These are phyloP conservation scores for Acrocalymma vagum DNA, from an alignment of 2,329 filamentous ascomycete species.

Conservation along the genomic window DNA sequence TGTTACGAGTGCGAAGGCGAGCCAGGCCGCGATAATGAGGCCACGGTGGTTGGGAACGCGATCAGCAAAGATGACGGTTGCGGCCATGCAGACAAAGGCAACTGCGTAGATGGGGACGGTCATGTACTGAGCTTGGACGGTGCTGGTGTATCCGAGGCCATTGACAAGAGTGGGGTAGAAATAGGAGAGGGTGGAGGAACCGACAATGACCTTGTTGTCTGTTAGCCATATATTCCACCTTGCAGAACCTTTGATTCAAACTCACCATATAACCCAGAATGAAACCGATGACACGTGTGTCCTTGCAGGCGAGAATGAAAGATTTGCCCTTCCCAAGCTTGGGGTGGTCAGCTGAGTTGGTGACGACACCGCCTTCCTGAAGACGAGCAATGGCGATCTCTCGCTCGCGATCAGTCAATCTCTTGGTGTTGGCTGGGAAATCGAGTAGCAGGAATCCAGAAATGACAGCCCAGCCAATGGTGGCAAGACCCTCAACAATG, in stretches of 20 bases:
- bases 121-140: constrained; percentile 60
- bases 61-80: constrained; percentile 60
- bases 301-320: constrained; percentile 49
- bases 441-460: constrained; percentile 59
- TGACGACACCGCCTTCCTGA: constrained; percentile 52
- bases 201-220: constrained; percentile 48
- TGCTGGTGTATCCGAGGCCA: constrained; percentile 58
- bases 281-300: constrained; percentile 59
- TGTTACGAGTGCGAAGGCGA: constrained; percentile 51
- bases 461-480: constrained; percentile 54
- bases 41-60: constrained; percentile 56
- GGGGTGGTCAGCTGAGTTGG: constrained; percentile 36
- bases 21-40: constrained; percentile 59
- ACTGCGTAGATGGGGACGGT: constrained; percentile 62
- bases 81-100: constrained; percentile 59
- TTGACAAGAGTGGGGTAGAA: constrained; percentile 63
- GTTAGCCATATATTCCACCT: no score
- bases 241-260: no score
- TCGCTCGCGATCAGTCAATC: constrained; percentile 52
- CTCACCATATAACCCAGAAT: constrained; percentile 60
- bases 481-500: constrained; percentile 53
- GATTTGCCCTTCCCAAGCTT: constrained; percentile 49
- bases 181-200: constrained; percentile 61
- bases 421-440: constrained; percentile 57
- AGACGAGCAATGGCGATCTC: constrained; percentile 56